A percentile compares a stretch with the other conserved stretches of the same genome.
phyloP scores from a whole-genome alignment of 2,329 filamentous ascomycete genomes.

The Pseudogymnoascus sp. region DNA sequence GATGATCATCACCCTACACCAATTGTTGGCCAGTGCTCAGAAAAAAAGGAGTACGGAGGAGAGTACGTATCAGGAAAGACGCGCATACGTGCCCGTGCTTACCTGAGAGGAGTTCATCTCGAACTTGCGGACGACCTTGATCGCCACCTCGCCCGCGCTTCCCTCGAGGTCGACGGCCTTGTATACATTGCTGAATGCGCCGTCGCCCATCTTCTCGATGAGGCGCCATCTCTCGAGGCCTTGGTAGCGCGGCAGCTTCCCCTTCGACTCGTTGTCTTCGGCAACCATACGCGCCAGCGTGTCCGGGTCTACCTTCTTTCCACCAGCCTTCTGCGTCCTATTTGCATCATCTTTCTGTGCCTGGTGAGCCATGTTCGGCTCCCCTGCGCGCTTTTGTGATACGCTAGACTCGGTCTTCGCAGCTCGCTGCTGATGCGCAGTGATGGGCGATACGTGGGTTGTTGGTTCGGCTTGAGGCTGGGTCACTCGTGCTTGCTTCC shows the following conservation, averaged over 20 bases:
- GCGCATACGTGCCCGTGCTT: constrained; percentile 41
- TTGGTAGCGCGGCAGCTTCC: constrained; percentile 79
- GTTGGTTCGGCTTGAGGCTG: constrained; percentile 54
- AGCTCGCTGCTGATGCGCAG: constrained; percentile 55
- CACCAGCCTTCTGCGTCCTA: constrained; percentile 39
- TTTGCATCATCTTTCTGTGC: constrained; percentile 45
- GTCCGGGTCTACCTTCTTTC: constrained; percentile 48
- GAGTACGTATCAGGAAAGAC: constrained; percentile 26
- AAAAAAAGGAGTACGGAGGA: constrained; percentile 17
- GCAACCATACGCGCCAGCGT: constrained; percentile 81
- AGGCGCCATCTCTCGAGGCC: constrained; percentile 81
- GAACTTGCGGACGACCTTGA: constrained; percentile 98
- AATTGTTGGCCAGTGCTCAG: constrained; percentile 47
- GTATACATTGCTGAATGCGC: constrained; percentile 98
- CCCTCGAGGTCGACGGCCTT: constrained; percentile 70
- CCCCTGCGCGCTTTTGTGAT: constrained; percentile 21
- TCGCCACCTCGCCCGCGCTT: constrained; percentile 73
- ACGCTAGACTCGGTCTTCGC: constrained; percentile 53
- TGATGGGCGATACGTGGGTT: constrained; percentile 37
- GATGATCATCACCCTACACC: constrained; percentile 76
- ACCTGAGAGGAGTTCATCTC: constrained; percentile 99
- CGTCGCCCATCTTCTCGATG: constrained; percentile 96
- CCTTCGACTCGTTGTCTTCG: constrained; percentile 80
- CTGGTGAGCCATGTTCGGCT: constrained; percentile 47
- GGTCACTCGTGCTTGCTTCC: constrained; percentile 79